phyloP scores from a whole-genome alignment of 805 yeast species.

The Ogataea pini region DNA sequence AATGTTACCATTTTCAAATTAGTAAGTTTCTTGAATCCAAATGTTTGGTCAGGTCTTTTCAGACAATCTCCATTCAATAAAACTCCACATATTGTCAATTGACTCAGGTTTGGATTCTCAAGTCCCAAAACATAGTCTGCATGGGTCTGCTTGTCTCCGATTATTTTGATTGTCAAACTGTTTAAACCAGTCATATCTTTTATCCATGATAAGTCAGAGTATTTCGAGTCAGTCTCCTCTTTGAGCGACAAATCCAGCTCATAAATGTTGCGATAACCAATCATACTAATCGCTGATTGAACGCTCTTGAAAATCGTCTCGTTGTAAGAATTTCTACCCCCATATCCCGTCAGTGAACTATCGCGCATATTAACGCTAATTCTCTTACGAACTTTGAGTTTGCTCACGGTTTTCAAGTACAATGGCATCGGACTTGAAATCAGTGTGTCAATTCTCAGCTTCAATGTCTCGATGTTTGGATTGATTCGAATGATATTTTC shows the following conservation, averaged over 20 bases:
- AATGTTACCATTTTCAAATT: constrained; percentile 17
- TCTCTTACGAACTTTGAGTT: constrained; percentile 17
- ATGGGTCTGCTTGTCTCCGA: constrained; percentile 14
- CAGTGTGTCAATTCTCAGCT: constrained; percentile 18
- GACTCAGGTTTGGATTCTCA: constrained; percentile 8
- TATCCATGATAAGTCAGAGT: constrained; percentile 17
- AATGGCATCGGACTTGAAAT: constrained; percentile 21
- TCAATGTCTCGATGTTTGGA: constrained; percentile 18
- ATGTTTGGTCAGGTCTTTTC: neutral
- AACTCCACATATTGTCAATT: constrained; percentile 16
- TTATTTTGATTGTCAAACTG: constrained; percentile 17
- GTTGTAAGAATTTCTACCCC: neutral
- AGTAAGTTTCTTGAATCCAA: constrained; percentile 10
- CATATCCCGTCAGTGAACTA: constrained; percentile 10
- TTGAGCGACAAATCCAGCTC: constrained; percentile 21
- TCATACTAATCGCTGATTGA: constrained; percentile 15
- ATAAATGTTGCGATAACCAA: constrained; percentile 17
- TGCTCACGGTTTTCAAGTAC: constrained; percentile 18
- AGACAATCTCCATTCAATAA: constrained; percentile 8
- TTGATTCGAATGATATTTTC: constrained; percentile 18
- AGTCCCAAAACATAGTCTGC: constrained; percentile 17
- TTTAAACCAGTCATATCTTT: constrained; percentile 14
- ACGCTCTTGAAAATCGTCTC: constrained; percentile 15
- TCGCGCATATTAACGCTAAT: constrained; percentile 21
- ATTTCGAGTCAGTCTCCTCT: constrained; percentile 13